These are phyloP conservation scores for Plasmodium malariae DNA, from an alignment of 169 alveolate species.

Conservation along the genomic window DNA sequence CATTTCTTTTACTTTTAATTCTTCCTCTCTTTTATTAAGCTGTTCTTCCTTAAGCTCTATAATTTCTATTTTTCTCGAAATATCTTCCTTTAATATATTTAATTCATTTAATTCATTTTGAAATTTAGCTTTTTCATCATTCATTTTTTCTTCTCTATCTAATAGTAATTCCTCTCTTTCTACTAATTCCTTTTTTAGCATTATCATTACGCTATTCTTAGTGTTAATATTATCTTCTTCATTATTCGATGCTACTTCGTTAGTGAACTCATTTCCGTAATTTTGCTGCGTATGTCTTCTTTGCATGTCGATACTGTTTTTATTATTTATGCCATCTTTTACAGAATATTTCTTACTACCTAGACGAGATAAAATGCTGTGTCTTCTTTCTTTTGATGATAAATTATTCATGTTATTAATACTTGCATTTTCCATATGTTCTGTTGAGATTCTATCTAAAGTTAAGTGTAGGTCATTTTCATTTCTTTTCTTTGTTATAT, in stretches of 20 bases:
- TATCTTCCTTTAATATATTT: slow-evolving; percentile 16
- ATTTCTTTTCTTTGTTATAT: background rate
- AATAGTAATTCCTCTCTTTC: slow-evolving; percentile 13
- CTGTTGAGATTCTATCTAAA: background rate
- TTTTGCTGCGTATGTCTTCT: background rate
- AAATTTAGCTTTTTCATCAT: slow-evolving; percentile 28
- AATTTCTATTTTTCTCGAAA: slow-evolving; percentile 20
- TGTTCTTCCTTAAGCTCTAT: slow-evolving; percentile 24
- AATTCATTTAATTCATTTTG: slow-evolving; percentile 27
- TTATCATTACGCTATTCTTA: background rate
- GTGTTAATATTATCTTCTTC: background rate
- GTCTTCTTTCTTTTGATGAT: background rate
- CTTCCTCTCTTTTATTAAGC: slow-evolving; percentile 40
- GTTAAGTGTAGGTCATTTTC: background rate
- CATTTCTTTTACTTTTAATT: slow-evolving; percentile 37
- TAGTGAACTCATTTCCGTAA: background rate
- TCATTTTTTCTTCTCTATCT: slow-evolving; percentile 37
- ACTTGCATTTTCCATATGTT: background rate
- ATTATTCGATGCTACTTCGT: background rate
- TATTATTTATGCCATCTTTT: background rate
- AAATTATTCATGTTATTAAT: slow-evolving; percentile 1
- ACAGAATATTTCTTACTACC: slow-evolving; percentile 8
- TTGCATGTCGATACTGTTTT: background rate
- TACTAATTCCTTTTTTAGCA: slow-evolving; percentile 5
- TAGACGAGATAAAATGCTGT: slow-evolving; percentile 4